A percentile compares a stretch with the other conserved stretches of the same genome.
These are phyloP conservation scores for Thinopyrum elongatum DNA, from an alignment of 176 grass and related monocot species.

Conservation along the genomic window DNA sequence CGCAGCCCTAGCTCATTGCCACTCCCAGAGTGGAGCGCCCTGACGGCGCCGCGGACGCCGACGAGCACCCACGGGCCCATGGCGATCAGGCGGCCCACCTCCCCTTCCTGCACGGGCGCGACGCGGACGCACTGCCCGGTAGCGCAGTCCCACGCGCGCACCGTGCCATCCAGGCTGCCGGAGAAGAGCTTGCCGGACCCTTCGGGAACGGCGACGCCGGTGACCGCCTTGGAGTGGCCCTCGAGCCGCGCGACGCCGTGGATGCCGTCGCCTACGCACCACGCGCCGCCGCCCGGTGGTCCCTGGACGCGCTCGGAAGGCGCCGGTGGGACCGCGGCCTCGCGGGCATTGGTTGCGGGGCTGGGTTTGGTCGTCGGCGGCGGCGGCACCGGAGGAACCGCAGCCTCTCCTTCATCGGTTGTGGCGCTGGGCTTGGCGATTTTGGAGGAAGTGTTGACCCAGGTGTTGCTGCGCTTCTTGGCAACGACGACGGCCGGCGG, in stretches of 20 bases:
- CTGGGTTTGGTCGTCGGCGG: not conserved
- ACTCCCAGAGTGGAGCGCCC: not conserved
- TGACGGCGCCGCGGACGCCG: not conserved
- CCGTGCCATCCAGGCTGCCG: slow-evolving; percentile 25
- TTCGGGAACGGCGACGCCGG: not conserved
- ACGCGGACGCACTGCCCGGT: slow-evolving; percentile 14
- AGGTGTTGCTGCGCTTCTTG: slow-evolving; percentile 9
- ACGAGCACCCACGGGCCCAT: slow-evolving; percentile 4
- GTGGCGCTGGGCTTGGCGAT: not conserved
- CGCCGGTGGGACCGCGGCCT: not conserved
- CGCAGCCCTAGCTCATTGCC: not conserved
- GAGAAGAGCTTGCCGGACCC: slow-evolving; percentile 15
- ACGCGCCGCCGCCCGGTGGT: not conserved
- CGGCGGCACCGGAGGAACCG: not conserved
- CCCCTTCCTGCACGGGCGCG: not conserved
- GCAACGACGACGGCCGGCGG: not conserved
- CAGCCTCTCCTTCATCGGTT: not conserved
- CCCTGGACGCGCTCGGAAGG: not conserved
- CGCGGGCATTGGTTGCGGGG: not conserved
- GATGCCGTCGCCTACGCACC: not conserved
- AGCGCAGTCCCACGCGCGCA: slow-evolving; percentile 17
- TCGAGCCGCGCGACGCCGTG: not conserved
- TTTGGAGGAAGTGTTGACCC: not conserved
- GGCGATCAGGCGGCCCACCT: not conserved
- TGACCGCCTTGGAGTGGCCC: slow-evolving; percentile 13